Conservation (phyloP, 371 early-diverging fungal species). For the Mortierella sp. region DNA sequence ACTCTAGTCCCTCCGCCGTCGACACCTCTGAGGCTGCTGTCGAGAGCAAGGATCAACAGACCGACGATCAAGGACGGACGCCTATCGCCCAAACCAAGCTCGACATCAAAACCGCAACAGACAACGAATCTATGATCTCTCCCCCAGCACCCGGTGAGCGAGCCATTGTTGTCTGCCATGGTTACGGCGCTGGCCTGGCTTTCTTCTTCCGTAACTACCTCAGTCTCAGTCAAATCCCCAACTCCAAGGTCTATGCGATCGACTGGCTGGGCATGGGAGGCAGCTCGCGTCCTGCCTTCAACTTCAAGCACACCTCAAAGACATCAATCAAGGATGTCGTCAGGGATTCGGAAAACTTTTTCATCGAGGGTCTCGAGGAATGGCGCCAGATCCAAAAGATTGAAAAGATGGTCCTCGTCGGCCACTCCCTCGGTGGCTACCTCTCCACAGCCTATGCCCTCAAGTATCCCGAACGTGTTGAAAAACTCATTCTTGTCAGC, state of each 20-base stretch:
- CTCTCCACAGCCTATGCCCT: slow-evolving; percentile 89
- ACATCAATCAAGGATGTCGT: slow-evolving; percentile 54
- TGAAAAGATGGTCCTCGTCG: slow-evolving; percentile 87
- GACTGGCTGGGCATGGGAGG: slow-evolving; percentile 95
- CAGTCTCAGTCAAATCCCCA: slow-evolving; percentile 74
- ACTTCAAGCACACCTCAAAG: slow-evolving; percentile 64
- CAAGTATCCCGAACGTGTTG: slow-evolving; percentile 90
- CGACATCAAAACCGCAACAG: slow-evolving; percentile 41
- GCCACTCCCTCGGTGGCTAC: slow-evolving; percentile 93
- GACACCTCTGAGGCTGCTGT: slow-evolving; percentile 33
- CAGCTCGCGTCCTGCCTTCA: slow-evolving; percentile 82
- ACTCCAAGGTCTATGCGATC: slow-evolving; percentile 82
- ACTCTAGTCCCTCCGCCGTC: slow-evolving; percentile 30
- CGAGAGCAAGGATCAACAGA: slow-evolving; percentile 46
- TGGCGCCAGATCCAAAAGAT: slow-evolving; percentile 87
- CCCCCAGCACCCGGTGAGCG: slow-evolving; percentile 56
- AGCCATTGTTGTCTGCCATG: slow-evolving; percentile 89
- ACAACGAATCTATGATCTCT: slow-evolving; percentile 42
- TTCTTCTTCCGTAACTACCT: slow-evolving; percentile 90
- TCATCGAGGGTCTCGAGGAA: slow-evolving; percentile 92
- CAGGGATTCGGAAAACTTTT: slow-evolving; percentile 82
- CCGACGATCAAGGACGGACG: slow-evolving; percentile 56
- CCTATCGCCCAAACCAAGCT: slow-evolving; percentile 55
- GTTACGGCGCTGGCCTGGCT: slow-evolving; percentile 93
- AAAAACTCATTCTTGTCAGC: slow-evolving; percentile 89